A percentile compares a stretch with the other conserved stretches of the same genome.
phyloP scores from a whole-genome alignment of 2,329 filamentous ascomycete species.

The Dactylellina cionopaga region DNA sequence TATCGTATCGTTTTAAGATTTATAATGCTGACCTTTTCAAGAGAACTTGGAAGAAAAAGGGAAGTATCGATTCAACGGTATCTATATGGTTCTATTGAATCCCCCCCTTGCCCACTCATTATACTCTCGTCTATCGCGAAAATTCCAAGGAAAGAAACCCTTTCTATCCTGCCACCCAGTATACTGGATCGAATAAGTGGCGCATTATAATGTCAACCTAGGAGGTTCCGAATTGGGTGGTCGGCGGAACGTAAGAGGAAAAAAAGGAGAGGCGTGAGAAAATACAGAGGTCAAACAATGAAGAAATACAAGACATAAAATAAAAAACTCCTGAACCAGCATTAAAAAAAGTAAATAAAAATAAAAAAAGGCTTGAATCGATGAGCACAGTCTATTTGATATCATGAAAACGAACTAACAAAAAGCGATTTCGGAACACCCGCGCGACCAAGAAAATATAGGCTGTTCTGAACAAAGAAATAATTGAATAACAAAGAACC shows the following conservation, averaged over 20 bases:
- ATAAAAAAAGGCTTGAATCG: conserved; percentile 18
- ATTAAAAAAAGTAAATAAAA: not conserved
- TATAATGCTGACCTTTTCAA: too few species aligned
- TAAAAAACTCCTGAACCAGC: conserved; percentile 8
- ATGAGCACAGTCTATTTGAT: conserved; percentile 48
- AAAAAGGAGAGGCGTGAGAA: not conserved
- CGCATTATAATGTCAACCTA: not conserved
- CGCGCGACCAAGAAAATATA: conserved; percentile 1
- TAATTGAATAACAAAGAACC: not conserved
- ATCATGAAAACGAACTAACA: conserved; percentile 32
- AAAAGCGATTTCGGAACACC: not conserved
- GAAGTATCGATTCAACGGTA: not conserved
- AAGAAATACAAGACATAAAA: conserved; percentile 6
- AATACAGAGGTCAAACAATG: not conserved
- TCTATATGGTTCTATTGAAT: not conserved
- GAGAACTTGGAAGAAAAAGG: not conserved
- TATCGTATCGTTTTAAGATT: too few species aligned
- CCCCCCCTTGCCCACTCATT: not conserved
- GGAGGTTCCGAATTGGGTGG: not conserved
- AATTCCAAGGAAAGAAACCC: not conserved
- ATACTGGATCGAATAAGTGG: not conserved
- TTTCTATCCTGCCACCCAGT: too few species aligned
- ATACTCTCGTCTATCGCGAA: not conserved
- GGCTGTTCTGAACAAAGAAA: not conserved
- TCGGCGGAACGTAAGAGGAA: too few species aligned